These are phyloP conservation scores for Hemileia vastatrix DNA, from an alignment of 1,284 basidiomycete genomes.

Conservation along the genomic window DNA sequence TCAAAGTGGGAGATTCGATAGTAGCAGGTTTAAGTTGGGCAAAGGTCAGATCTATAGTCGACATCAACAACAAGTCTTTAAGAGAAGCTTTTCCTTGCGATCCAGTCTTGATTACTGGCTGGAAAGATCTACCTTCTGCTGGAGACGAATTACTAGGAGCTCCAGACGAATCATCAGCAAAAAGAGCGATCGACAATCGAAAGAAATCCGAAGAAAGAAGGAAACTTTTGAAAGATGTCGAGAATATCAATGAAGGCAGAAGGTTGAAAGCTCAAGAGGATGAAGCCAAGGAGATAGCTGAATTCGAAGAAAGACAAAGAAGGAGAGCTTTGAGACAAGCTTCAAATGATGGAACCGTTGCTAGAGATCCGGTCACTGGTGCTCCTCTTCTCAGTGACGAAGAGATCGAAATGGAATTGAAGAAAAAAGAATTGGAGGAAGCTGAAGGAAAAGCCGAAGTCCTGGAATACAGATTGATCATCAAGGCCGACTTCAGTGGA, in stretches of 20 bases:
- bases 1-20: slow-evolving; percentile 61
- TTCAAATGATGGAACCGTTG: neutral
- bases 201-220: slow-evolving; percentile 59
- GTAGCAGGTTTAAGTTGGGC: slow-evolving; percentile 71
- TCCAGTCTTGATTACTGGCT: slow-evolving; percentile 82
- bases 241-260: slow-evolving; percentile 50
- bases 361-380: neutral
- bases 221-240: slow-evolving; percentile 62
- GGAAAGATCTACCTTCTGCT: slow-evolving; percentile 80
- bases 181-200: slow-evolving; percentile 73
- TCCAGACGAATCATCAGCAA: slow-evolving; percentile 64
- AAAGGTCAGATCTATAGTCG: slow-evolving; percentile 70
- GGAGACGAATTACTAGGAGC: slow-evolving; percentile 84
- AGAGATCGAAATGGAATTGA: neutral
- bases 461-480: slow-evolving; percentile 65
- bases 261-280: slow-evolving; percentile 29
- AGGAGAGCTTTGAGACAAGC: slow-evolving; percentile 31
- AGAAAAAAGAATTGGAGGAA: too few species aligned
- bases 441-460: slow-evolving; percentile 47
- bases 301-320: slow-evolving; percentile 37
- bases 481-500: slow-evolving; percentile 92
- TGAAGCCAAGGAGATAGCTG: slow-evolving; percentile 24
- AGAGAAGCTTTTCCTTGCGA: slow-evolving; percentile 66
- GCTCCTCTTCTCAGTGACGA: neutral
- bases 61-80: slow-evolving; percentile 58